Conservation (phyloP, 1,284 basidiomycete species). For the Fomitopsis schrenkii region DNA sequence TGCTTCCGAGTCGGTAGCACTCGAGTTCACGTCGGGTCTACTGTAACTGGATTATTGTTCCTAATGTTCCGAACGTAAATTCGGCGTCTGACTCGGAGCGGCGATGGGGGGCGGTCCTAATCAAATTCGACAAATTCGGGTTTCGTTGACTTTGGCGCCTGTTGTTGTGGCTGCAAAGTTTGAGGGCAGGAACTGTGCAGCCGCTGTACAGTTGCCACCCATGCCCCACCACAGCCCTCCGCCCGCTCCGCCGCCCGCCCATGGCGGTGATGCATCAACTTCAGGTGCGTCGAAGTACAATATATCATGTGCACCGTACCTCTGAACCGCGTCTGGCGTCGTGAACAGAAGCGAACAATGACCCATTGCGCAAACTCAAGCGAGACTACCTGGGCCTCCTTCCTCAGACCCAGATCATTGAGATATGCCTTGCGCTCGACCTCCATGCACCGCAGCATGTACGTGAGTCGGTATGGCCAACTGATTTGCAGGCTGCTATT, state of each 20-base stretch:
- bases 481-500: constrained; percentile 60
- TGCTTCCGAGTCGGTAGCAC: too few relatives aligned
- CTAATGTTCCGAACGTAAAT: too few relatives aligned
- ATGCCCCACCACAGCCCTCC: constrained; percentile 5
- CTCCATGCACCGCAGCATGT: constrained; percentile 57
- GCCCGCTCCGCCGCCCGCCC: constrained; percentile 12
- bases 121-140: neutral
- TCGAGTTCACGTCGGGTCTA: too few relatives aligned
- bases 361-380: constrained; percentile 30
- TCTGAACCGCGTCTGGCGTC: neutral
- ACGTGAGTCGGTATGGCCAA: constrained; percentile 62
- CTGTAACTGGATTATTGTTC: too few relatives aligned
- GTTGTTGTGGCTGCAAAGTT: constrained; percentile 31
- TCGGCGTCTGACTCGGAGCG: too few relatives aligned
- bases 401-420: constrained; percentile 63
- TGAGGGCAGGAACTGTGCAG: constrained; percentile 31
- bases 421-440: constrained; percentile 71
- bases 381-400: constrained; percentile 64
- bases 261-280: constrained; percentile 10
- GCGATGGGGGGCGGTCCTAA: too few relatives aligned
- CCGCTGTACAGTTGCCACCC: constrained; percentile 27
- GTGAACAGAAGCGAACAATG: neutral
- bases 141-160: neutral
- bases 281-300: constrained; percentile 9
- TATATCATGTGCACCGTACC: neutral